Evolutionary conservation across 805 yeast genomes (phyloP).

Genomic region (Wickerhamomyces hampshirensis): DNA sequence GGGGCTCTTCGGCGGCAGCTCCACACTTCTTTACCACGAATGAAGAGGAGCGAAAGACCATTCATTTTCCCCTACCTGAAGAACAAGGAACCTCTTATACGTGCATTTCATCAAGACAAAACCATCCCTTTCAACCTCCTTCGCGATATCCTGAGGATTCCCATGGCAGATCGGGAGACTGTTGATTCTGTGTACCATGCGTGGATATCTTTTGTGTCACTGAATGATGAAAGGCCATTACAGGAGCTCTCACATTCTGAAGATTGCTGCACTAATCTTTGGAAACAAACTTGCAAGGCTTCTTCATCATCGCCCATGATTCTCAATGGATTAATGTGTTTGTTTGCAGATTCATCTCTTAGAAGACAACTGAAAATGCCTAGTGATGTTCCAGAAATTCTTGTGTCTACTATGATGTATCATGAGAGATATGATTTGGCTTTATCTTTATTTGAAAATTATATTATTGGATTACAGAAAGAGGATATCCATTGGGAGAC

Average conservation of each 20-base stretch:
- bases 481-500: constrained; percentile 12
- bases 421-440: constrained; percentile 14
- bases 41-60: no score
- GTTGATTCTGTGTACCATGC: constrained; percentile 11
- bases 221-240: constrained; percentile 5
- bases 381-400: constrained; percentile 8
- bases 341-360: constrained; percentile 3
- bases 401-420: constrained; percentile 14
- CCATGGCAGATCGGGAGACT: constrained; percentile 1
- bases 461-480: neutral
- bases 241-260: neutral
- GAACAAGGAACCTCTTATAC: constrained; percentile 11
- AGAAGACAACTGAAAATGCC: constrained; percentile 7
- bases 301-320: constrained; percentile 14
- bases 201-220: constrained; percentile 13
- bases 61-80: constrained; percentile 15
- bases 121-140: constrained; percentile 18
- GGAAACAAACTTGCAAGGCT: constrained; percentile 15
- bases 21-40: no score
- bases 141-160: constrained; percentile 17
- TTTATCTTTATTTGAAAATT: constrained; percentile 2
- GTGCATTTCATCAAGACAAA: constrained; percentile 11
- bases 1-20: no score
- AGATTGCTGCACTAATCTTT: constrained; percentile 4
- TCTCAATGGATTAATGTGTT: constrained; percentile 7